These are phyloP conservation scores for Prinsepia uniflora DNA, from an alignment of 306 rosid species.

Conservation along the genomic window DNA sequence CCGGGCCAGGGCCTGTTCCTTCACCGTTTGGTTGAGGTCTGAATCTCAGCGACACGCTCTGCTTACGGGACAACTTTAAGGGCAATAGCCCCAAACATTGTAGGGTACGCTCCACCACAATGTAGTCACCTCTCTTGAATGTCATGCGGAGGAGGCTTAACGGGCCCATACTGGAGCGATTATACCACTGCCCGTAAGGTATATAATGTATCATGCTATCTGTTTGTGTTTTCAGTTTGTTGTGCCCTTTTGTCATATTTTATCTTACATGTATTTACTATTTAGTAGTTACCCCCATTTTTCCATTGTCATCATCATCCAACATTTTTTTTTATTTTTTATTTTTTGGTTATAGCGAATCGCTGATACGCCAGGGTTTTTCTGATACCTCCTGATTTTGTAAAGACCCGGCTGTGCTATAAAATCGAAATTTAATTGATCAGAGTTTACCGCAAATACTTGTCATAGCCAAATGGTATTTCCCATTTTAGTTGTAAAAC, in stretches of 20 bases:
- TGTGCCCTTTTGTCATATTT: background rate
- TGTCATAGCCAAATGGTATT: background rate
- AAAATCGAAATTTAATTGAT: background rate
- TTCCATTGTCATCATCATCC: slow-evolving; percentile 1
- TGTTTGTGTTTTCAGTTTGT: slow-evolving; percentile 8
- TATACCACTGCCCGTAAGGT: slow-evolving; percentile 1
- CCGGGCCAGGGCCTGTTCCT: slow-evolving; percentile 86
- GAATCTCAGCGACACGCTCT: background rate
- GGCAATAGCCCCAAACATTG: background rate
- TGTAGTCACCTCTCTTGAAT: background rate
- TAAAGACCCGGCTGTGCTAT: slow-evolving; percentile 5
- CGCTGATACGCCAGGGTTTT: slow-evolving; percentile 16
- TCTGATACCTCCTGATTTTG: slow-evolving; percentile 4
- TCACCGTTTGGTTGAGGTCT: slow-evolving; percentile 83
- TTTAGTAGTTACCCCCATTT: slow-evolving; percentile 5
- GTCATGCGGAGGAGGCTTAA: background rate
- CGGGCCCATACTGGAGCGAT: background rate
- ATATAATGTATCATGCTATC: slow-evolving; percentile 11
- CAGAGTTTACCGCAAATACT: background rate
- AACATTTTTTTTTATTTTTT: too few species aligned
- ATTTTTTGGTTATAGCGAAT: background rate
- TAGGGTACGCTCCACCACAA: background rate
- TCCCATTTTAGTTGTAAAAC: background rate
- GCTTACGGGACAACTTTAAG: background rate
- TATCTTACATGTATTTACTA: background rate